Conservation (phyloP, 1,139 yeast species). For the Yamadazyma blattariae region DNA sequence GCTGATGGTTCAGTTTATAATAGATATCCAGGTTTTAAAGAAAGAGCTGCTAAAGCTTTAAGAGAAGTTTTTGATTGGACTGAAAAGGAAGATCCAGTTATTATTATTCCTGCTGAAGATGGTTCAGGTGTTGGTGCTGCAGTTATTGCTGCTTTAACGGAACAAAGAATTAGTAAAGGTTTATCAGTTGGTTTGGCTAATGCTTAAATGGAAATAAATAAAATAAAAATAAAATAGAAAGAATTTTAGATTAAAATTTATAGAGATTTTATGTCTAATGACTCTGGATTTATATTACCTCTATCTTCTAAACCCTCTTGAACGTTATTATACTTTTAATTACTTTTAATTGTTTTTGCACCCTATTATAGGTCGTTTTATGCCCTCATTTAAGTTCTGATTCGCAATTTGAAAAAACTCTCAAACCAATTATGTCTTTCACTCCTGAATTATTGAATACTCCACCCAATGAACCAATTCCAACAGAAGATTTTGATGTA, state of each 20-base stretch:
- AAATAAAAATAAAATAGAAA: no score
- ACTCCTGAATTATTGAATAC: slow-evolving; percentile 4
- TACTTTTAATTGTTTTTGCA: no score
- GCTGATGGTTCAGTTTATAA: slow-evolving; percentile 96
- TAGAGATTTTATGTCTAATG: no score
- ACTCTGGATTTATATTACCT: no score
- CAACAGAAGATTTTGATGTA: slow-evolving; percentile 8
- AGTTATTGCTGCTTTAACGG: slow-evolving; percentile 90
- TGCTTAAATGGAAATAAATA: slow-evolving; percentile 6
- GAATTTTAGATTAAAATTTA: no score
- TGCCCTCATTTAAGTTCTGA: no score
- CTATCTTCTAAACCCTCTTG: background rate
- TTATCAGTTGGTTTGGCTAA: slow-evolving; percentile 60
- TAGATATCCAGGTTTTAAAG: slow-evolving; percentile 88
- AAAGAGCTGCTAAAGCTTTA: slow-evolving; percentile 84
- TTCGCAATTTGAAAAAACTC: no score
- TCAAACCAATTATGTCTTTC: no score
- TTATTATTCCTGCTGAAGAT: slow-evolving; percentile 89
- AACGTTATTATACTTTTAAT: no score
- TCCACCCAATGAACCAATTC: background rate
- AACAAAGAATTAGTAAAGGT: slow-evolving; percentile 68
- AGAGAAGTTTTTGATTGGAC: slow-evolving; percentile 90
- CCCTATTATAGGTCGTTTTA: no score
- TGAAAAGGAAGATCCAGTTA: slow-evolving; percentile 70
- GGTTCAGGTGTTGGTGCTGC: slow-evolving; percentile 99